These are phyloP conservation scores for Sarocladium strictum DNA, from an alignment of 2,329 filamentous ascomycete genomes.

Conservation along the genomic window DNA sequence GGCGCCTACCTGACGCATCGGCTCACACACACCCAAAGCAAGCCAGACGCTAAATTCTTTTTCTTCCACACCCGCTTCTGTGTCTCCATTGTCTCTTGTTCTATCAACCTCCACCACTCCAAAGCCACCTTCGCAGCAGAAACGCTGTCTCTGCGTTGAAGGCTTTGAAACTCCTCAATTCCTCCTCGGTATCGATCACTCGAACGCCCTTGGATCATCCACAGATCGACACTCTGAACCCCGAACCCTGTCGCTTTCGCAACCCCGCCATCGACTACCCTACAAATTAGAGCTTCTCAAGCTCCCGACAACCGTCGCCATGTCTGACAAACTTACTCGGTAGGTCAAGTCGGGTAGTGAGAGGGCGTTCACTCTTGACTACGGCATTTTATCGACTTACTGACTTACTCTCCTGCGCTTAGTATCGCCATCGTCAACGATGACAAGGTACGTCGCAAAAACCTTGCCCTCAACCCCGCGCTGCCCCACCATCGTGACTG, in stretches of 20 bases:
- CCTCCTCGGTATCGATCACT: neutral
- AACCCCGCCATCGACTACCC: slow-evolving; percentile 8
- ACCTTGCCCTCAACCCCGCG: slow-evolving; percentile 13
- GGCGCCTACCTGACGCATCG: neutral
- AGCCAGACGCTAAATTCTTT: slow-evolving; percentile 8
- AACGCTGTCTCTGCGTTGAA: slow-evolving; percentile 9
- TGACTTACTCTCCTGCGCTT: slow-evolving; percentile 20
- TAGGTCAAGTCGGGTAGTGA: slow-evolving; percentile 38
- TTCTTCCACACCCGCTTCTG: slow-evolving; percentile 3
- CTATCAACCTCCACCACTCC: slow-evolving; percentile 5
- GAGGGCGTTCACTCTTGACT: neutral
- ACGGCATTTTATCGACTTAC: slow-evolving; percentile 11
- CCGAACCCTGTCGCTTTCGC: neutral
- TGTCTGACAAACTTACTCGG: slow-evolving; percentile 95
- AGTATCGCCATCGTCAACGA: slow-evolving; percentile 98
- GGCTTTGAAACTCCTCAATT: neutral
- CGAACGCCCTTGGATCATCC: neutral
- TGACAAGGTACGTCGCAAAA: slow-evolving; percentile 69
- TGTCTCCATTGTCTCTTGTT: slow-evolving; percentile 7
- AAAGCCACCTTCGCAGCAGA: slow-evolving; percentile 5
- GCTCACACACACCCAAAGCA: slow-evolving; percentile 7
- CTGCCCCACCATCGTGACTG: slow-evolving; percentile 20
- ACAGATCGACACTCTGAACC: neutral
- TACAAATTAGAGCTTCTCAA: slow-evolving; percentile 2
- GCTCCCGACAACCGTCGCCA: slow-evolving; percentile 37